A percentile compares a stretch with the other conserved stretches of the same genome.
Conservation (phyloP, 2,329 filamentous ascomycete genomes). For the Mycocentrospora acerina region DNA sequence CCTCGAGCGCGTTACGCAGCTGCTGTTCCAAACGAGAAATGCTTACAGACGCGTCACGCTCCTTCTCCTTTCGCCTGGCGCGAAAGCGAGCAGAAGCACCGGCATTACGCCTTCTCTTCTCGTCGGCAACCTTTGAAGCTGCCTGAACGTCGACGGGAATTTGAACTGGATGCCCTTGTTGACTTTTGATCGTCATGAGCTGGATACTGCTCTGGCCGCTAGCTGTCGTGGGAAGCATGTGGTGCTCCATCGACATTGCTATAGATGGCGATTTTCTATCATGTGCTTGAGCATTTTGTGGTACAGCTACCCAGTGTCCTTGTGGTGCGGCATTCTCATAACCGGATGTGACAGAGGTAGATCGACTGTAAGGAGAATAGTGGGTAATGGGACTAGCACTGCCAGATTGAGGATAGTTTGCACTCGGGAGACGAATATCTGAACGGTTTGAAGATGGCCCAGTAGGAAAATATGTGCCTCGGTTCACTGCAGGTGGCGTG, state of each 20-base stretch:
- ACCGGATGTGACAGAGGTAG: constrained; percentile 36
- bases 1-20: constrained; percentile 66
- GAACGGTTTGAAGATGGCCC: constrained; percentile 23
- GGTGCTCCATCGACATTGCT: constrained; percentile 37
- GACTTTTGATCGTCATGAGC: constrained; percentile 56
- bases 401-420: constrained; percentile 45
- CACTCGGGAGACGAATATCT: constrained; percentile 30
- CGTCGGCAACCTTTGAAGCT: constrained; percentile 78
- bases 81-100: constrained; percentile 82
- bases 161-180: constrained; percentile 52
- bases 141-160: constrained; percentile 79
- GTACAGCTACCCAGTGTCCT: constrained; percentile 17
- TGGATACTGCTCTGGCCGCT: constrained; percentile 52
- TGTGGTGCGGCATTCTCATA: constrained; percentile 38
- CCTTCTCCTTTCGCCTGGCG: constrained; percentile 78
- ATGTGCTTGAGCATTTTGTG: constrained; percentile 14
- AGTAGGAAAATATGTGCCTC: constrained; percentile 37
- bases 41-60: constrained; percentile 68
- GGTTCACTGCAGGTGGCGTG: constrained; percentile 45
- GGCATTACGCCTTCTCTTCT: constrained; percentile 83
- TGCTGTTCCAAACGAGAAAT: constrained; percentile 70
- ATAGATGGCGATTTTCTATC: constrained; percentile 38
- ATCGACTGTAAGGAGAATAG: constrained; percentile 43
- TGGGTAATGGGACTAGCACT: constrained; percentile 51
- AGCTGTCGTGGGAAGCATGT: constrained; percentile 49